phyloP scores from a whole-genome alignment of 306 rosid species.

The Cyamopsis tetragonoloba region DNA sequence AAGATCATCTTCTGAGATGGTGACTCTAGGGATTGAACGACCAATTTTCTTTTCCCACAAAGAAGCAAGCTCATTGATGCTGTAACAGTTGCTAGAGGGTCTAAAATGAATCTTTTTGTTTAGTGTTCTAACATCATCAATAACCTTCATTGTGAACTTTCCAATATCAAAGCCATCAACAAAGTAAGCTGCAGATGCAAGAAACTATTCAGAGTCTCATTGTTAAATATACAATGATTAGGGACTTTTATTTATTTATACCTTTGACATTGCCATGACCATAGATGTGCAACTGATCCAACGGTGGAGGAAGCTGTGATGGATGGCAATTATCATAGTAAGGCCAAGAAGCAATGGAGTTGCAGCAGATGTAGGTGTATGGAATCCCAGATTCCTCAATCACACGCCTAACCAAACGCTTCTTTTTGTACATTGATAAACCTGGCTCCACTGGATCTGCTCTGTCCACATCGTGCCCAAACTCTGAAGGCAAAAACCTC shows the following conservation, averaged over 20 bases:
- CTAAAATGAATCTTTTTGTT: slow-evolving; percentile 66
- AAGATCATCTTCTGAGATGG: slow-evolving; percentile 54
- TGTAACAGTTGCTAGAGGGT: slow-evolving; percentile 46
- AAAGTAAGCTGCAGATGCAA: slow-evolving; percentile 51
- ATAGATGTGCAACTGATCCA: slow-evolving; percentile 62
- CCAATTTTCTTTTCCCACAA: slow-evolving; percentile 68
- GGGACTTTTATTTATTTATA: not conserved
- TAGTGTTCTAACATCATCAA: slow-evolving; percentile 43
- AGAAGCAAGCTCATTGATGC: slow-evolving; percentile 60
- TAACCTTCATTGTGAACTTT: slow-evolving; percentile 49
- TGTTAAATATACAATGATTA: no score
- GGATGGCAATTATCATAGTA: slow-evolving; percentile 64
- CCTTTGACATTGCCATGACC: slow-evolving; percentile 72
- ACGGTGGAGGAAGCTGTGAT: slow-evolving; percentile 65
- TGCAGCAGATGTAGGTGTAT: slow-evolving; percentile 61
- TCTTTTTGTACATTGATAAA: slow-evolving; percentile 44
- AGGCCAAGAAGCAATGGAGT: slow-evolving; percentile 88
- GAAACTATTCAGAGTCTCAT: not conserved
- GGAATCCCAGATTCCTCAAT: slow-evolving; percentile 52
- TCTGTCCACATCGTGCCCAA: slow-evolving; percentile 76
- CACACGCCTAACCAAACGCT: slow-evolving; percentile 46
- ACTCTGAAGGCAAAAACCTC: slow-evolving; percentile 81
- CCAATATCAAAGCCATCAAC: slow-evolving; percentile 66
- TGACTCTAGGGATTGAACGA: slow-evolving; percentile 48
- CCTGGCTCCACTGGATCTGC: slow-evolving; percentile 80